Evolutionary conservation across 306 rosid genomes (phyloP).

Genomic region (Medicago truncatula): DNA sequence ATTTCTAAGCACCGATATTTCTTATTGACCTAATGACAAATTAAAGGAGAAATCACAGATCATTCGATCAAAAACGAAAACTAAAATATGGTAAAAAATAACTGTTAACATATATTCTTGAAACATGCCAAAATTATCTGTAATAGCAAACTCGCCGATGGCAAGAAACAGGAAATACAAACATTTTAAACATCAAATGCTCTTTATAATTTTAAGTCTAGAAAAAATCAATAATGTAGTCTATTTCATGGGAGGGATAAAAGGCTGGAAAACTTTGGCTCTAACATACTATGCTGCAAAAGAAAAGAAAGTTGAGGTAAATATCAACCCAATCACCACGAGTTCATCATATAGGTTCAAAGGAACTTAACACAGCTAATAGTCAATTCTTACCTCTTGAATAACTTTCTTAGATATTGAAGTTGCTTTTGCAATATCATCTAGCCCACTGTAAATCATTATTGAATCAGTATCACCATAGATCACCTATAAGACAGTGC

Average conservation of each 20-base stretch:
- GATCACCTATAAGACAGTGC: slow-evolving; percentile 70
- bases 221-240: slow-evolving; percentile 12
- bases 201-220: slow-evolving; percentile 7
- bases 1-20: slow-evolving; percentile 90
- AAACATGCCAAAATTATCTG: slow-evolving; percentile 26
- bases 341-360: slow-evolving; percentile 27
- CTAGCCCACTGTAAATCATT: slow-evolving; percentile 95
- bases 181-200: slow-evolving; percentile 33
- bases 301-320: slow-evolving; percentile 19
- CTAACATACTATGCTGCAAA: slow-evolving; percentile 21
- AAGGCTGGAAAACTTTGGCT: slow-evolving; percentile 18
- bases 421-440: slow-evolving; percentile 81
- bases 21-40: slow-evolving; percentile 80
- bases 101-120: background rate
- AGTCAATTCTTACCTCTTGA: slow-evolving; percentile 74
- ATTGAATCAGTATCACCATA: slow-evolving; percentile 98
- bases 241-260: background rate
- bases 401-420: slow-evolving; percentile 83
- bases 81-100: background rate
- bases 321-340: slow-evolving; percentile 29
- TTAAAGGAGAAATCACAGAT: slow-evolving; percentile 38
- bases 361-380: slow-evolving; percentile 30
- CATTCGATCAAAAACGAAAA: slow-evolving; percentile 21
- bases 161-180: slow-evolving; percentile 30
- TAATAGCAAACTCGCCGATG: background rate